Percentiles rank a stretch among this genome's conserved stretches.
These are phyloP conservation scores for Letharia lupina DNA, from an alignment of 495 filamentous ascomycete species.

Conservation along the genomic window DNA sequence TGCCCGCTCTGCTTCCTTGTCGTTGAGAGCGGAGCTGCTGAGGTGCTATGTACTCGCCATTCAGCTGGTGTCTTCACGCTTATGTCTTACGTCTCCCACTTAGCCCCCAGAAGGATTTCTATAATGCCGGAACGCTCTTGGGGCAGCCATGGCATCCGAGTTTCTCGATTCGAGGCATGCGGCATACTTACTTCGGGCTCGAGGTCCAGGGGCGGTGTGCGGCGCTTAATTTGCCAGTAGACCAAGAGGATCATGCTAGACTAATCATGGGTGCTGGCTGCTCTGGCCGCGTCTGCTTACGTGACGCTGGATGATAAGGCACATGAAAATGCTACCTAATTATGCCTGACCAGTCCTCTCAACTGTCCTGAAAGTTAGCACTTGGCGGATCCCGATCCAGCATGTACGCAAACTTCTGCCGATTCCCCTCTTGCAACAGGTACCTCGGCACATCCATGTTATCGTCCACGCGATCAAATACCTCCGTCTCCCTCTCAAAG, in stretches of 20 bases:
- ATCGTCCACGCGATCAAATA: constrained; percentile 36
- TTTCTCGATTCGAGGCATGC: neutral
- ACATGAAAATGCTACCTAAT: neutral
- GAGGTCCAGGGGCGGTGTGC: neutral
- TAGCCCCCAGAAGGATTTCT: neutral
- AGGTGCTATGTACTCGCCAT: neutral
- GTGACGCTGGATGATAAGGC: neutral
- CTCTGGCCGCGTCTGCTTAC: neutral
- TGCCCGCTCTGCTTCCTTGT: neutral
- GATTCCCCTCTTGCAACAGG: constrained; percentile 27
- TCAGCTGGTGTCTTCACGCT: neutral
- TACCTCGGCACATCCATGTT: constrained; percentile 40
- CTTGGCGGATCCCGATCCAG: constrained; percentile 31
- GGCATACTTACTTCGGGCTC: neutral
- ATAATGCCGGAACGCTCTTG: neutral
- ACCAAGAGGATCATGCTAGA: neutral
- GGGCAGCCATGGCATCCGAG: neutral
- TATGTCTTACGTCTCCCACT: neutral
- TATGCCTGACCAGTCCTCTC: neutral
- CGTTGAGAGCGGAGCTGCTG: neutral
- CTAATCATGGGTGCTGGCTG: neutral
- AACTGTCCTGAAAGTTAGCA: constrained; percentile 31
- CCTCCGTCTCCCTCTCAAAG: constrained; percentile 40
- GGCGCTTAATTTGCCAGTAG: neutral
- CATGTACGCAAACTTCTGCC: constrained; percentile 29